Evolutionary conservation across 176 grass and related monocot species (phyloP).

Genomic region (Rhynchospora breviuscula): DNA sequence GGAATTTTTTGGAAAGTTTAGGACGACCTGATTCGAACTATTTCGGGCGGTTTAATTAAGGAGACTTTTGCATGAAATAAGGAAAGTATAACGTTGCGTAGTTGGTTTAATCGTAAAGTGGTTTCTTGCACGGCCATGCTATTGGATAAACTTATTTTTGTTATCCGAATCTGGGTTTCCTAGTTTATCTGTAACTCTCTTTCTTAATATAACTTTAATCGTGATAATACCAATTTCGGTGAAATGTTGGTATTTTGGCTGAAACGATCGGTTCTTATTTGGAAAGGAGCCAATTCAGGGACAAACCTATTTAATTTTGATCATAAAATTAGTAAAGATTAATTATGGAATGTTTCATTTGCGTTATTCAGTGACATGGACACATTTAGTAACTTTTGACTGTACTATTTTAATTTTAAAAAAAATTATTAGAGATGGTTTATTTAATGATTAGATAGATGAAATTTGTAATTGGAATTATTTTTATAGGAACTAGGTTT

Average conservation of each 20-base stretch:
- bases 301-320: no score
- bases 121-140: constrained; percentile 16
- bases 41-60: not conserved
- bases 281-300: no score
- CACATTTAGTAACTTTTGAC: no score
- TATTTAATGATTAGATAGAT: no score
- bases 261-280: not conserved
- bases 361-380: no score
- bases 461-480: no score
- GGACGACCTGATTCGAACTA: not conserved
- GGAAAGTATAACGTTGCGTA: not conserved
- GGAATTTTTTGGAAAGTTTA: not conserved
- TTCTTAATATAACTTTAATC: not conserved
- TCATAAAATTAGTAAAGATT: no score
- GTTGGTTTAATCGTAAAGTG: not conserved
- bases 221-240: not conserved
- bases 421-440: no score
- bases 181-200: not conserved
- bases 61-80: not conserved
- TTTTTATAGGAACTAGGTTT: no score
- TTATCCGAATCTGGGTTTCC: not conserved
- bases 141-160: not conserved
- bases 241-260: not conserved
- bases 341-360: no score
- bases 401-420: no score